phyloP scores from a whole-genome alignment of 371 early-diverging fungal genomes.

The Batrachochytrium dendrobatidis region DNA sequence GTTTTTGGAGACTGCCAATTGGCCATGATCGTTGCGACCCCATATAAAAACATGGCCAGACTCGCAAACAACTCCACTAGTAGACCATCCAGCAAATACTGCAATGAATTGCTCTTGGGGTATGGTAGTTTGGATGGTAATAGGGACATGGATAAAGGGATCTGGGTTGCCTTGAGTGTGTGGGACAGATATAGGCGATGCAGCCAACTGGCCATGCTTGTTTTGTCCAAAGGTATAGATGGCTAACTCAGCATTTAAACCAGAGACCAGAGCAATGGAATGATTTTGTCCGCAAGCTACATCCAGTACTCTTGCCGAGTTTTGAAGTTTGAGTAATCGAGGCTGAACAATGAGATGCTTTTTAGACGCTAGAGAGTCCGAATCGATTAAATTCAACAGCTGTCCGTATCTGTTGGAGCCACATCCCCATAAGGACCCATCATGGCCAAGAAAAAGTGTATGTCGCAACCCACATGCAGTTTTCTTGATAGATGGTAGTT shows the following conservation, averaged over 20 bases:
- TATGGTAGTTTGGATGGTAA: too few relatives aligned
- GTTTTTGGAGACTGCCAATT: constrained; percentile 38
- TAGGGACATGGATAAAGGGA: background rate
- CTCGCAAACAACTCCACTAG: constrained; percentile 25
- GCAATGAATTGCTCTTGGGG: background rate
- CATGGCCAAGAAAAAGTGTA: constrained; percentile 35
- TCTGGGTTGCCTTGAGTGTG: too few relatives aligned
- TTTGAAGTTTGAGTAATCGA: too few relatives aligned
- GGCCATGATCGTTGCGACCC: constrained; percentile 70
- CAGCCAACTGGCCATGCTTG: constrained; percentile 53
- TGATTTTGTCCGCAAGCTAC: constrained; percentile 24
- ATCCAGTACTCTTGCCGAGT: too few relatives aligned
- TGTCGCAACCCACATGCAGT: constrained; percentile 58
- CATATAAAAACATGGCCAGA: constrained; percentile 28
- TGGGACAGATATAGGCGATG: constrained; percentile 7
- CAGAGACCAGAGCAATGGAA: too few relatives aligned
- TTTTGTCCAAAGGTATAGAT: constrained; percentile 52
- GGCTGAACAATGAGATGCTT: too few relatives aligned
- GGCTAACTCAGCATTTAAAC: too few relatives aligned
- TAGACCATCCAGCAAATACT: constrained; percentile 66
- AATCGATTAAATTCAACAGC: constrained; percentile 23
- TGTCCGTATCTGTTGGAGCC: constrained; percentile 59
- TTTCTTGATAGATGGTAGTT: background rate
- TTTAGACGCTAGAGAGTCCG: too few relatives aligned
- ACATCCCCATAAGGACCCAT: constrained; percentile 47